Evolutionary conservation across 2,329 filamentous ascomycete species (phyloP), one percentile per base, ranked within the genome.

Genomic region (Hypoxylon sp.): DNA sequence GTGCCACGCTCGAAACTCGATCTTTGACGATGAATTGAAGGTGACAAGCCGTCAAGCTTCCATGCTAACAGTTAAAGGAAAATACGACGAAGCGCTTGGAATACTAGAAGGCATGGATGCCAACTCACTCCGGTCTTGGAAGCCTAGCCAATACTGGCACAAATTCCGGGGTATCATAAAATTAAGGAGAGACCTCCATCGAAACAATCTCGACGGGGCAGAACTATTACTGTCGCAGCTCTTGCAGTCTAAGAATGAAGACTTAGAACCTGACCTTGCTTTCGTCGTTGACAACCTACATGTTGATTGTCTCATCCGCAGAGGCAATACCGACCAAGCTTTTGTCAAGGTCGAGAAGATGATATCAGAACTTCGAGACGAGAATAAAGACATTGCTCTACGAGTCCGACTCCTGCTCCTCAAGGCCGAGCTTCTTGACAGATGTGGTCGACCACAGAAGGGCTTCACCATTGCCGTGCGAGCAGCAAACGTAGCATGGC

Each of bases 11-110:
- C 72, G 75, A 5, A 69, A 77, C 54, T 71, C 78, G 0, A 69
- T 78, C 3, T 82, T 92, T 31, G 91, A 96, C 57, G 93, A 97
- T 61, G 80, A 85, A 38, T 78, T 97, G 21, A 90, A 88, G 61
- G 82, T 90, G 23, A 85, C 79, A 0, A 90, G 89, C 61, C 83
- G 88, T 3, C 79, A 86, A 47, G 87, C 90, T 2, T 82, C 87
- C 52, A 75, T 86, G 71, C 75, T 88, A 4, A 80, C 83, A 6
- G 81, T 86, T 48, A 79, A 75, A 35, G 92, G 93, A 1, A 79
- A 78, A 21, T 95, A 91, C 64, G 81, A 86, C 15, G 80, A 88
- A 38, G 90, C 88, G 0, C 76, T 87, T 42, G 71, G 75, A 8
- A 75, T 77, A 17, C 73, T 93, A 34, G 79, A 86, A 43, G 73